Conservation (phyloP, 176 grass and related monocot genomes). For the Tillandsia fasciculata region DNA sequence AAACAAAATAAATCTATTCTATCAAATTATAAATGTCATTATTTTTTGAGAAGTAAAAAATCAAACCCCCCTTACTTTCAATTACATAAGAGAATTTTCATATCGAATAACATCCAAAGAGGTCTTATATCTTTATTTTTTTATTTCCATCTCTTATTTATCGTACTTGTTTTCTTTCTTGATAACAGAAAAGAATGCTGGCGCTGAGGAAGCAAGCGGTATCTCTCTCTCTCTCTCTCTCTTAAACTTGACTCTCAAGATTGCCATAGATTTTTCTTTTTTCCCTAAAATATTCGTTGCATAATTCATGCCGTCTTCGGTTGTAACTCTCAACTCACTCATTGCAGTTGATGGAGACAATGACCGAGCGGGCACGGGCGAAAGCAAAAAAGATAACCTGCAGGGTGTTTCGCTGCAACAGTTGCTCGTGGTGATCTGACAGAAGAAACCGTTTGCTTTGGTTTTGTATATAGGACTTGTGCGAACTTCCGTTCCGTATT, state of each 20-base stretch:
- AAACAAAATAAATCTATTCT: too few relatives aligned
- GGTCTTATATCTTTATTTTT: background rate
- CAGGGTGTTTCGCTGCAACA: constrained; percentile 18
- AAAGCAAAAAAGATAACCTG: constrained; percentile 20
- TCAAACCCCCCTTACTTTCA: too few relatives aligned
- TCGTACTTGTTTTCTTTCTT: constrained; percentile 1
- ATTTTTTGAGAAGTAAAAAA: too few relatives aligned
- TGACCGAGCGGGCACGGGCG: constrained; percentile 28
- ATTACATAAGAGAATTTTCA: too few relatives aligned
- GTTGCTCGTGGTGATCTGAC: constrained; percentile 26
- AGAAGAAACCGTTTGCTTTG: background rate
- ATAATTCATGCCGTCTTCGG: background rate
- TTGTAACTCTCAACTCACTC: background rate
- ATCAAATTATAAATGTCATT: too few relatives aligned
- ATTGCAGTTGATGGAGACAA: constrained; percentile 43
- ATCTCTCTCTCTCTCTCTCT: background rate
- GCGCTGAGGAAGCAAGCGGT: constrained; percentile 56
- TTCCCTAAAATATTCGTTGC: background rate
- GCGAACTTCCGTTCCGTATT: too few relatives aligned
- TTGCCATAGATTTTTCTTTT: background rate
- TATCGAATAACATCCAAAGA: background rate
- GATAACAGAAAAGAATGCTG: constrained; percentile 42
- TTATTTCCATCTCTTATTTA: background rate
- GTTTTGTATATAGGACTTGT: background rate
- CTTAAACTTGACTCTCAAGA: background rate